phyloP scores from a whole-genome alignment of 345 rosid species.

The Moricandia moricandioides region DNA sequence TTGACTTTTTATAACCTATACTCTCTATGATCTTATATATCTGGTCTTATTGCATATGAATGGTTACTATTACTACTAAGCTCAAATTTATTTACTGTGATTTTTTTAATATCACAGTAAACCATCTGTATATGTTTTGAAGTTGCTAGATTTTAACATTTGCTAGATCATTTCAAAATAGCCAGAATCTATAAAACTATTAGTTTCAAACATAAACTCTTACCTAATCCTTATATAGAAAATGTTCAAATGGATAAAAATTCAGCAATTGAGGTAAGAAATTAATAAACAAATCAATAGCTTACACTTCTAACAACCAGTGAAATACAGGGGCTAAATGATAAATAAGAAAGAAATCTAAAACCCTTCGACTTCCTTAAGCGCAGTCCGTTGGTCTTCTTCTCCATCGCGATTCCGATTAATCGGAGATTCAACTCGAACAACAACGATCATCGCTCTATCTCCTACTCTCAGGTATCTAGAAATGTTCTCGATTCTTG shows the following conservation, averaged over 20 bases:
- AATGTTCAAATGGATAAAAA: too few relatives aligned
- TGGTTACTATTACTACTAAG: neutral
- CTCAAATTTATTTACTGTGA: neutral
- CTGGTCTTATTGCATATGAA: too few relatives aligned
- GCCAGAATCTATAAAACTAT: too few relatives aligned
- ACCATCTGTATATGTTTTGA: neutral
- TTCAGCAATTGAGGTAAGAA: neutral
- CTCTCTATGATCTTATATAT: too few relatives aligned
- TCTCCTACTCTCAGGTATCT: neutral
- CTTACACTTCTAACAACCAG: neutral
- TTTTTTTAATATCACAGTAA: neutral
- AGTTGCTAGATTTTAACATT: too few relatives aligned
- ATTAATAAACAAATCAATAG: neutral
- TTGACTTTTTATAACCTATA: too few relatives aligned
- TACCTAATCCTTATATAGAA: neutral
- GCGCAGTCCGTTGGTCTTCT: slow-evolving; percentile 16
- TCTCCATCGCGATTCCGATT: slow-evolving; percentile 33
- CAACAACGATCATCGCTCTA: neutral
- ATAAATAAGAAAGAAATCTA: slow-evolving; percentile 14
- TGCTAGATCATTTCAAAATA: too few relatives aligned
- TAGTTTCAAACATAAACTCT: neutral
- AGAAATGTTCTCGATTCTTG: neutral
- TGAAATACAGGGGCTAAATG: neutral
- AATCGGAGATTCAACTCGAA: slow-evolving; percentile 2
- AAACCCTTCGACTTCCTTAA: slow-evolving; percentile 13